A percentile compares a stretch with the other conserved stretches of the same genome.
phyloP scores from a whole-genome alignment of 352 stramenopile species.

The Albugo laibachii region DNA sequence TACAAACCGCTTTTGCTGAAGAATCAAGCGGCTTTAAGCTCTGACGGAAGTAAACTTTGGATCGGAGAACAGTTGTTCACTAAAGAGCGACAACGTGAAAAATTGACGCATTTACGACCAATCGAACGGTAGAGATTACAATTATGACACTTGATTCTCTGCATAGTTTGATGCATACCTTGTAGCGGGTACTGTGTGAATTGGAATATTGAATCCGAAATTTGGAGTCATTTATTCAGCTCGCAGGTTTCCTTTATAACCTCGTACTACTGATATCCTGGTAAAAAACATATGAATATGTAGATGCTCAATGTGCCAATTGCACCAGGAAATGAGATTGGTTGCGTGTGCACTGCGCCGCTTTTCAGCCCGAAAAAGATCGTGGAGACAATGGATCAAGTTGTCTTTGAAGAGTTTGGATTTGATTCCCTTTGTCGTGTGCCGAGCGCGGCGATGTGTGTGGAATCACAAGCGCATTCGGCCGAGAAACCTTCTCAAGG shows the following conservation, averaged over 20 bases:
- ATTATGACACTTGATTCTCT: background rate
- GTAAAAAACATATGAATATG: background rate
- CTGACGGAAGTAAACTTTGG: slow-evolving; percentile 8
- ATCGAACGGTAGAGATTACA: slow-evolving; percentile 7
- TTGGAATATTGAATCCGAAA: slow-evolving; percentile 51
- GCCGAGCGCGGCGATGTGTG: slow-evolving; percentile 24
- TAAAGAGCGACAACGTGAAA: slow-evolving; percentile 22
- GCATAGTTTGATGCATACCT: background rate
- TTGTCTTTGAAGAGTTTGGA: slow-evolving; percentile 59
- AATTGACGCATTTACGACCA: slow-evolving; percentile 3
- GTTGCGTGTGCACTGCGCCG: slow-evolving; percentile 35
- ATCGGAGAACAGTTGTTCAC: slow-evolving; percentile 25
- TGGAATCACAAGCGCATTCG: slow-evolving; percentile 6
- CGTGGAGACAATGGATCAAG: slow-evolving; percentile 54
- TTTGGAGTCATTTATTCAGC: slow-evolving; percentile 27
- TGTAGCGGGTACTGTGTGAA: slow-evolving; percentile 60
- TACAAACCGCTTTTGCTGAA: background rate
- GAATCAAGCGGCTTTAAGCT: background rate
- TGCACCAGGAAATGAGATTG: slow-evolving; percentile 15
- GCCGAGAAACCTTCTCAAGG: slow-evolving; percentile 9
- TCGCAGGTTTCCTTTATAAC: slow-evolving; percentile 14
- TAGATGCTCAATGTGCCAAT: slow-evolving; percentile 23
- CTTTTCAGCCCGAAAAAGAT: slow-evolving; percentile 29
- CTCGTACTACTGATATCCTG: slow-evolving; percentile 3
- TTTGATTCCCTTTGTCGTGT: slow-evolving; percentile 35